Evolutionary conservation across 2,329 filamentous ascomycete species (phyloP), one percentile per base, ranked within the genome.

Genomic region (Fulvia fulva): DNA sequence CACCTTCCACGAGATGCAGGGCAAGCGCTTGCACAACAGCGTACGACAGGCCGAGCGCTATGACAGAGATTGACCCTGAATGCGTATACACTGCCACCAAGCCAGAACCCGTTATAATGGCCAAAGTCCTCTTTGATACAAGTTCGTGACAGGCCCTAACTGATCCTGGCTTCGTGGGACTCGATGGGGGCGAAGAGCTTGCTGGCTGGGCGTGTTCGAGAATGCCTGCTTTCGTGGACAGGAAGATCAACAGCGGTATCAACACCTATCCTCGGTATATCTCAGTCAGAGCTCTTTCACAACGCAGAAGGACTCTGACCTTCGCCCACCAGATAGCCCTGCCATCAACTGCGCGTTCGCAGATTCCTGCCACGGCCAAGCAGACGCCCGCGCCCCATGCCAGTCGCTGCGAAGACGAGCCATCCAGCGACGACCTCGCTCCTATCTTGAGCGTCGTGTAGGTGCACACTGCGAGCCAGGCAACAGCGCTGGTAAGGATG

Each of bases 281-380:
- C 64, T 65, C 66, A 68, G 68, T 63, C 63, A 63, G 58, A 59
- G 58, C 56, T 60, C 57, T 44, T 49, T 54, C 51, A 43, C n/a
- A 46, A 3, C n/a, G 28, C 22, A 11, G 19, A 37, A 28, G 49
- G 43, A 41, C 19, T 41, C 59, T 63, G 60, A 79, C 78, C 75
- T 80, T 78, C 22, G 74, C 74, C 70, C 75, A 74, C 73, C 76
- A 75, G n/a, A 77, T 72, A 43, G 73, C 74, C 59, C 73, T 69
- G 53, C 72, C 73, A 60, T 77, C 75, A 62, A 73, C 72, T n/a
- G 76, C 74, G 55, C 77, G 65, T 61, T 79, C 76, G 68, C 77
- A 78, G 37, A 79, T 68, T 41, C 70, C 68, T 23, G 75, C 70
- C 51, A 80, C 63, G 11, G 74, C 76, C 37, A 79, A 68, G 51